Conservation (phyloP, 2,329 filamentous ascomycete species). For the Emergomyces pasteurianus region DNA sequence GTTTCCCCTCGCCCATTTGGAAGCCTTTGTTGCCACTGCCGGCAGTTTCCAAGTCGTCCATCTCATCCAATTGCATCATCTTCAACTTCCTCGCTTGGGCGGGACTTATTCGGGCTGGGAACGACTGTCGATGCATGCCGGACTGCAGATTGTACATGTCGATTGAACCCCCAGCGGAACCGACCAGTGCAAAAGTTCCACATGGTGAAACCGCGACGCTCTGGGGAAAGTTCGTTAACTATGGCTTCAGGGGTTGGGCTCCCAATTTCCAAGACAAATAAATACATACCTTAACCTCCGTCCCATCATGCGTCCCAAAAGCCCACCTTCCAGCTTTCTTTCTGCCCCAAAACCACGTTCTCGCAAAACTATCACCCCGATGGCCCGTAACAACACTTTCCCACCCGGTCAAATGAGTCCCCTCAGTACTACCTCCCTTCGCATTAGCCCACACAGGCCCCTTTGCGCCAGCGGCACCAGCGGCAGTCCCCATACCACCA, state of each 20-base stretch:
- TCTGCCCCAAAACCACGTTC: constrained; percentile 97
- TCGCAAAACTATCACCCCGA: constrained; percentile 66
- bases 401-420: constrained; percentile 78
- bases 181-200: constrained; percentile 84
- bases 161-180: constrained; percentile 68
- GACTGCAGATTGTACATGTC: constrained; percentile 98
- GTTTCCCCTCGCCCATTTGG: constrained; percentile 51
- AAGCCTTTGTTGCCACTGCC: constrained; percentile 37
- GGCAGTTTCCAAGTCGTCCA: constrained; percentile 40
- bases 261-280: background rate
- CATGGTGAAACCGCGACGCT: constrained; percentile 84
- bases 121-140: constrained; percentile 74
- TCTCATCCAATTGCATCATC: constrained; percentile 39
- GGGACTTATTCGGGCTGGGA: constrained; percentile 66
- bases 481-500: constrained; percentile 67
- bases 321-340: constrained; percentile 90
- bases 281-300: constrained; percentile 50
- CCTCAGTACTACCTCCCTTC: constrained; percentile 53
- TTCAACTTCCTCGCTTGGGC: constrained; percentile 67
- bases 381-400: constrained; percentile 94
- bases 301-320: constrained; percentile 71
- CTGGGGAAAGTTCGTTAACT: constrained; percentile 25
- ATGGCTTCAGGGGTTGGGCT: too few species aligned
- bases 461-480: constrained; percentile 45
- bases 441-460: constrained; percentile 75